Evolutionary conservation across 2,329 filamentous ascomycete species (phyloP).

Genomic region (Penicillium glabrum): DNA sequence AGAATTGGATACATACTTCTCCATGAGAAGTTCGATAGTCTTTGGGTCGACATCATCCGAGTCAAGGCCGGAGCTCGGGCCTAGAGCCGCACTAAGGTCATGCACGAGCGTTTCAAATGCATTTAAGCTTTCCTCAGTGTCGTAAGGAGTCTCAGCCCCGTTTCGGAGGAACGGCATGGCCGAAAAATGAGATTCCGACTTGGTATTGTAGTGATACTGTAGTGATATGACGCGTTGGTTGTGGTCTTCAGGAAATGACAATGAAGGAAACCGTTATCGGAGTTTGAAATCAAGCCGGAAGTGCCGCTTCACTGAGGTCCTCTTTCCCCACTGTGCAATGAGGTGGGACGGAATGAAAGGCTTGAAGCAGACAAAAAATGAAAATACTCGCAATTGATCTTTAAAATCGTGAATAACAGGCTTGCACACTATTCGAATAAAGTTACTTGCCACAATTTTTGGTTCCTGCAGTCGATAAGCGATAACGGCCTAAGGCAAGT

Average conservation of each 20-base stretch:
- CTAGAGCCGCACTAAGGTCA: constrained; percentile 72
- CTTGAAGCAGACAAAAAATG: background rate
- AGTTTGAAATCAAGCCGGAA: background rate
- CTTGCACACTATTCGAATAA: background rate
- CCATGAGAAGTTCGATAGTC: constrained; percentile 71
- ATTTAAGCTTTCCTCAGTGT: constrained; percentile 15
- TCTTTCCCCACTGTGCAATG: background rate
- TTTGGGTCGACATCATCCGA: constrained; percentile 78
- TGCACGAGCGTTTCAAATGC: constrained; percentile 69
- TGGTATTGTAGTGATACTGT: background rate
- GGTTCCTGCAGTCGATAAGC: constrained; percentile 15
- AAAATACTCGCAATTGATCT: background rate
- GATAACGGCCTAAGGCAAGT: constrained; percentile 22
- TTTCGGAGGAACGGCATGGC: constrained; percentile 37
- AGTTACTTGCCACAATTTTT: background rate
- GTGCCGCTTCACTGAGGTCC: background rate
- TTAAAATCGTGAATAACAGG: background rate
- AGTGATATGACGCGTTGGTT: background rate
- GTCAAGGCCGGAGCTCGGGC: constrained; percentile 76
- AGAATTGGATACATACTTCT: constrained; percentile 67
- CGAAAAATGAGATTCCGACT: background rate
- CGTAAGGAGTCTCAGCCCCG: constrained; percentile 7
- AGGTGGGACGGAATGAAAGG: background rate
- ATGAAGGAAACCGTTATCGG: constrained; percentile 9
- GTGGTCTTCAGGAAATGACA: background rate